These are phyloP conservation scores for Schizopora paradoxa DNA, from an alignment of 1,284 basidiomycete genomes.

Conservation along the genomic window DNA sequence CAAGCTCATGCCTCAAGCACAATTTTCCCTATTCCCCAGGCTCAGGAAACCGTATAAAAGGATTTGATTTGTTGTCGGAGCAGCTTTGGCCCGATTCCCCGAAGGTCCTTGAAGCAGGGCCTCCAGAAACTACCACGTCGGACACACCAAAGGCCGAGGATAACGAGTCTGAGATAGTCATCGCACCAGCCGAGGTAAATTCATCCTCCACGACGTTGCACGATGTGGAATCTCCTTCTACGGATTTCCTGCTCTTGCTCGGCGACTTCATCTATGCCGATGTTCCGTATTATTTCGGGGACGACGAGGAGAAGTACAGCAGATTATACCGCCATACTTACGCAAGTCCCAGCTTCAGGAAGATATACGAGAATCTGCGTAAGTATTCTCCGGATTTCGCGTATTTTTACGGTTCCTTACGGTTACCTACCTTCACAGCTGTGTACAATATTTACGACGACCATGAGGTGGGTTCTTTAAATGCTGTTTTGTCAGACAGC, in stretches of 20 bases:
- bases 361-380: conserved; percentile 63
- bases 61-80: conserved; percentile 62
- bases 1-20: conserved; percentile 55
- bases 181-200: conserved; percentile 7
- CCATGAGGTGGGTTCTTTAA: conserved; percentile 46
- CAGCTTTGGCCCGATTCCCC: conserved; percentile 37
- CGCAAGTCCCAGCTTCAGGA: conserved; percentile 57
- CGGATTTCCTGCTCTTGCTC: conserved; percentile 59
- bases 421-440: conserved; percentile 33
- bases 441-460: conserved; percentile 63
- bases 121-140: not conserved
- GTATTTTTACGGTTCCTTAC: conserved; percentile 1
- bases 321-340: conserved; percentile 65
- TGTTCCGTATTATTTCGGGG: conserved; percentile 59
- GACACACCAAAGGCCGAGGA: not conserved
- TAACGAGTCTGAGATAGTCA: not conserved
- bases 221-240: conserved; percentile 21
- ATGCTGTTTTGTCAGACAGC: not conserved
- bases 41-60: conserved; percentile 49
- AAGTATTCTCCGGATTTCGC: conserved; percentile 30
- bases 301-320: conserved; percentile 50
- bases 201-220: conserved; percentile 12
- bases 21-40: conserved; percentile 64
- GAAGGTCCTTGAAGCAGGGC: conserved; percentile 4
- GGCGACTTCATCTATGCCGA: conserved; percentile 79